phyloP scores from a whole-genome alignment of 176 grass and related monocot species.

The Ampelocalamus luodianensis region DNA sequence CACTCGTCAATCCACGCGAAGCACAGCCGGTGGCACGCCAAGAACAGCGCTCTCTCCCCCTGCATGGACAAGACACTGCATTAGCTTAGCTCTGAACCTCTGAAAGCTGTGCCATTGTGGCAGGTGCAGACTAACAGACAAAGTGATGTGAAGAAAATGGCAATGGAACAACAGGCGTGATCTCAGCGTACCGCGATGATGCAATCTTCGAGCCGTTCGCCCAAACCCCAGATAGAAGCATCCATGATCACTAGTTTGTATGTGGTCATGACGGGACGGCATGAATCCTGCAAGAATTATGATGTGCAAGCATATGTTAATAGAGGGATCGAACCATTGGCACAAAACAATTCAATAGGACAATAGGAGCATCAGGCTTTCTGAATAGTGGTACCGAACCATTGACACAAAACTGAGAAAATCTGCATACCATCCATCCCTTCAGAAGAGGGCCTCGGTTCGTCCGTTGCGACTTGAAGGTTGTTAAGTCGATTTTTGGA shows the following conservation, averaged over 20 bases:
- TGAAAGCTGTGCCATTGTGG: not conserved
- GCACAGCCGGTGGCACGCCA: slow-evolving; percentile 80
- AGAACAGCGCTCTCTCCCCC: slow-evolving; percentile 79
- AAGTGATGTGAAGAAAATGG: slow-evolving; percentile 1
- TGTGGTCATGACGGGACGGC: slow-evolving; percentile 71
- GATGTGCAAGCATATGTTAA: not conserved
- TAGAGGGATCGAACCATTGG: not conserved
- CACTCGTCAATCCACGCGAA: slow-evolving; percentile 96
- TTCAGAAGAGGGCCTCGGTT: slow-evolving; percentile 67
- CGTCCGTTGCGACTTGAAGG: slow-evolving; percentile 73
- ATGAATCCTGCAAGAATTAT: slow-evolving; percentile 55
- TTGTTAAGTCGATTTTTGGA: slow-evolving; percentile 60
- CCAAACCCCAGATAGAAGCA: slow-evolving; percentile 84
- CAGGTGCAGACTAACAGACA: not conserved
- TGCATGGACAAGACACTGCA: slow-evolving; percentile 13
- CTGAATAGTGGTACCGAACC: too few relatives aligned
- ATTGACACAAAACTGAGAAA: not conserved
- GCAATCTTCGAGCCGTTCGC: slow-evolving; percentile 69
- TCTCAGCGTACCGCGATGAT: slow-evolving; percentile 59
- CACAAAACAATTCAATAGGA: not conserved
- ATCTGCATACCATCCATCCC: slow-evolving; percentile 77
- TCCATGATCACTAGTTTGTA: slow-evolving; percentile 88
- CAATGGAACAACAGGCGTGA: not conserved
- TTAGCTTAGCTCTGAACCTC: slow-evolving; percentile 42
- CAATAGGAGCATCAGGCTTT: not conserved